Base-by-base conservation (phyloP, 805 yeast species). In the Saturnispora halmiae region DNA sequence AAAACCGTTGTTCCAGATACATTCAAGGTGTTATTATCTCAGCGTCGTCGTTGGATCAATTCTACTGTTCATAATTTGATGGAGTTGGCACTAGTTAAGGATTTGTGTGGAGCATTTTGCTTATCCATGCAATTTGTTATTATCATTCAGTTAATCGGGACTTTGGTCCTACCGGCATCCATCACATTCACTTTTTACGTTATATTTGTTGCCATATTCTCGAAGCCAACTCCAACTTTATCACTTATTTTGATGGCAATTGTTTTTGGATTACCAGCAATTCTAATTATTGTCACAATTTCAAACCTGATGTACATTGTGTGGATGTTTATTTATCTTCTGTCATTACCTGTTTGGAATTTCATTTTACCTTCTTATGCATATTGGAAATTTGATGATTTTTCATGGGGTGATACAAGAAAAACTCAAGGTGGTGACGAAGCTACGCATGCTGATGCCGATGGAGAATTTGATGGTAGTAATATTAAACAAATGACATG, bases 11-110 rank as follows among this genome's bases (percentile, higher is more conserved):
- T 81, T n/a, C 96, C 96, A 0, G 82, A 79, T 51, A 70, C 70
- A 36, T 87, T 87, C 58, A 70, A 63, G 47, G 92, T 87, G 36
- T 67, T 87, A 48, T 66, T 87, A 35, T 87, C 95, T 1, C 96
- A 87, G 59, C 80, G 96, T 59, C 84, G 96, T 65, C 82, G 96
- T 59, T 87, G 96, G 96, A 87, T 87, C 52, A 87, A 87, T 60
- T 87, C 96, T 4, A 88, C 96, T 0, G 88, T 87, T 28, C 96
- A 87, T 61, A 87, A 87, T 55, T 72, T 87, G 60, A 73, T 88
- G 77, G 96, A 87, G 60, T 73, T 87, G 54, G 83, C 81, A 4
- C 64, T 84, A 46, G 88, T 87, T 16, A 77, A 77, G 40, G 95
- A 87, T 58, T 69, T 88, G 48, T 87, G 96, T 70, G 96, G 96